Evolutionary conservation across 768 basidiomycete species (phyloP).

Genomic region (Galerina sulciceps): DNA sequence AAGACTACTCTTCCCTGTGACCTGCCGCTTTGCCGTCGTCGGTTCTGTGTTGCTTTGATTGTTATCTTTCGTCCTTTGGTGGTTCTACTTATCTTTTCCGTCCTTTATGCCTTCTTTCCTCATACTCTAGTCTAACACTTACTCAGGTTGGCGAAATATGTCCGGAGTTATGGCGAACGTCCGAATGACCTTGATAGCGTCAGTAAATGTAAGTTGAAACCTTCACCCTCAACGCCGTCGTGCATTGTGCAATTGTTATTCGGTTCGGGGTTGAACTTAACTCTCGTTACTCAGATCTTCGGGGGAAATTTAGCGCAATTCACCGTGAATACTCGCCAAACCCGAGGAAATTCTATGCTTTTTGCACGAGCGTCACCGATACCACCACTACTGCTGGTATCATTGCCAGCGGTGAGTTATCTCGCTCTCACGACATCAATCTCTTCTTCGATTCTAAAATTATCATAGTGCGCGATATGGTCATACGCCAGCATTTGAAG

Average conservation of each 20-base stretch:
- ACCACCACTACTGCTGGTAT: constrained; percentile 76
- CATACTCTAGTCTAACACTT: constrained; percentile 1
- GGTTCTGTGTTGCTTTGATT: too few relatives aligned
- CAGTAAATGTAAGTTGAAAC: constrained; percentile 61
- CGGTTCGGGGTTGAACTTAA: not conserved
- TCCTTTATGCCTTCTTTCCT: not conserved
- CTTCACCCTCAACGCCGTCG: not conserved
- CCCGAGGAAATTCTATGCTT: constrained; percentile 78
- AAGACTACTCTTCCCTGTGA: too few relatives aligned
- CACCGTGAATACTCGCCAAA: constrained; percentile 76
- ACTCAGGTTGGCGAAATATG: constrained; percentile 64
- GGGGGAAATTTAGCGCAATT: constrained; percentile 74
- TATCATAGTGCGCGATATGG: constrained; percentile 74
- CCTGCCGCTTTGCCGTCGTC: too few relatives aligned
- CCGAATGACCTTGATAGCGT: constrained; percentile 72
- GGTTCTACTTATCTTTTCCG: not conserved
- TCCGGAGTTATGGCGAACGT: constrained; percentile 74
- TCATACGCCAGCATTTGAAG: constrained; percentile 76
- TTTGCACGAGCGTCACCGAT: constrained; percentile 80
- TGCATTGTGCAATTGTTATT: not conserved
- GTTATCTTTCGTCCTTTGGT: not conserved
- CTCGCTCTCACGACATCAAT: not conserved
- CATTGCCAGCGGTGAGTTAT: constrained; percentile 68
- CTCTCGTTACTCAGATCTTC: constrained; percentile 49
- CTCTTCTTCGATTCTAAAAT: too few relatives aligned